Percentiles rank a stretch among this genome's conserved stretches.
phyloP scores from a whole-genome alignment of 768 basidiomycete genomes.

The Leccinellum albellum region DNA sequence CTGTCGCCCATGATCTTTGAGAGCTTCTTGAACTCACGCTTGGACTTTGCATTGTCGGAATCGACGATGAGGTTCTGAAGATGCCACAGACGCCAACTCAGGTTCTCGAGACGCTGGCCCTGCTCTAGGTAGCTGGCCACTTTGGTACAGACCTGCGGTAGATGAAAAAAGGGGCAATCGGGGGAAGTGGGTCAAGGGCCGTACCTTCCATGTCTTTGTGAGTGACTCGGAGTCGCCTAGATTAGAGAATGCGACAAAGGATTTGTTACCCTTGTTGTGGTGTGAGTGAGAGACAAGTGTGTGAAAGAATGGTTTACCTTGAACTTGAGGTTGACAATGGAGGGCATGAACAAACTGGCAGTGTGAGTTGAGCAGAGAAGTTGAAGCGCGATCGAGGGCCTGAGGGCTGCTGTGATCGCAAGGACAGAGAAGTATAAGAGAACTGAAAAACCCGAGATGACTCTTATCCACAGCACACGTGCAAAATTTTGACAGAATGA shows the following conservation, averaged over 20 bases:
- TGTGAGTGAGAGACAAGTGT: constrained; percentile 8
- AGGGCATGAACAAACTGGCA: constrained; percentile 49
- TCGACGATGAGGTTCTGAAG: constrained; percentile 90
- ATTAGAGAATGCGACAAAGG: constrained; percentile 90
- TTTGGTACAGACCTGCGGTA: constrained; percentile 75
- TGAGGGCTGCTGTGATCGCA: constrained; percentile 7
- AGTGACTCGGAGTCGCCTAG: constrained; percentile 79
- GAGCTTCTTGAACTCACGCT: constrained; percentile 87
- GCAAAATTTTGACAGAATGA: constrained; percentile 29
- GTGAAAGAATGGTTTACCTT: constrained; percentile 41
- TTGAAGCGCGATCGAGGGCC: constrained; percentile 16
- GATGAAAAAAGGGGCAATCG: constrained; percentile 6
- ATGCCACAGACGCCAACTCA: constrained; percentile 91
- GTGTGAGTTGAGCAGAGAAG: neutral
- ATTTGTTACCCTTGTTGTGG: constrained; percentile 79
- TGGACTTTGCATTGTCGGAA: constrained; percentile 80
- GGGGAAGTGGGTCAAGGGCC: constrained; percentile 12
- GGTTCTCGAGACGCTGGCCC: constrained; percentile 86
- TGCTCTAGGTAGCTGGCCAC: constrained; percentile 89
- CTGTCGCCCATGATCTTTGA: constrained; percentile 89
- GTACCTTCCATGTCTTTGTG: constrained; percentile 88
- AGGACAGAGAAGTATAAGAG: constrained; percentile 23
- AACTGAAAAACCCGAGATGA: constrained; percentile 11
- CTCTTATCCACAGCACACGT: constrained; percentile 22
- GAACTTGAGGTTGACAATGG: constrained; percentile 85